Evolutionary conservation across 164 flowering plant species (phyloP), one percentile per base, ranked within the genome.

Genomic region (Berberis thunbergii): DNA sequence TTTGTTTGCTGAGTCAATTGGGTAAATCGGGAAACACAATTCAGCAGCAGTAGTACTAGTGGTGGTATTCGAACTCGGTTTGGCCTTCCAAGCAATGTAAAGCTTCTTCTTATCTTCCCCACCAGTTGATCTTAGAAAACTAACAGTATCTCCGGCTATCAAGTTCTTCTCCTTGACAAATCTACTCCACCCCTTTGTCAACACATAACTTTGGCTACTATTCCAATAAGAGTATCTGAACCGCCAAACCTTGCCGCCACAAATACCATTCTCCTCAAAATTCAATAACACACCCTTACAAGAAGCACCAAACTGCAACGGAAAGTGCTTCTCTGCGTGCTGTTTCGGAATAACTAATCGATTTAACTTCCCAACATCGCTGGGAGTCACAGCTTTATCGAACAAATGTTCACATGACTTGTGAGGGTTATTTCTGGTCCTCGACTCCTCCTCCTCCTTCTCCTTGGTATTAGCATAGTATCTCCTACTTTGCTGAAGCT

Each of bases 311-410:
- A 65, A 60, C 38, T 79, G 85, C 67, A 90, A 58, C 0, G 97
- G 97, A 65, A 90, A 90, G 78, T 87, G 78, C 67, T 78, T 88
- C 76, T 93, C 97, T 1, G 98, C 98, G 64, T 93, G 94, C 46
- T 88, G 97, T 63, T 91, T 91, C 1, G 98, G 98, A 3, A 91
- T 89, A 48, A 91, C 98, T 6, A 91, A 72, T 50, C 98, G 77
- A 81, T 93, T 93, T 57, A 93, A 70, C 77, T 90, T 93, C 38
- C 98, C 98, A 1, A 93, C 98, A 55, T 93, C 98, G 72, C 98
- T 93, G 1, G 98, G 98, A 3, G 97, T 93, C 11, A 93, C 92
- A 6, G 86, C 78, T 69, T 93, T 93, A 55, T 93, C 96, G 67
- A 93, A 93, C 0, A 93, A 84, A 65, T 69, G 81, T 58, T 61